Evolutionary conservation across 345 rosid species (phyloP), one percentile per base, ranked within the genome.

Genomic region (Eutrema japonicum): DNA sequence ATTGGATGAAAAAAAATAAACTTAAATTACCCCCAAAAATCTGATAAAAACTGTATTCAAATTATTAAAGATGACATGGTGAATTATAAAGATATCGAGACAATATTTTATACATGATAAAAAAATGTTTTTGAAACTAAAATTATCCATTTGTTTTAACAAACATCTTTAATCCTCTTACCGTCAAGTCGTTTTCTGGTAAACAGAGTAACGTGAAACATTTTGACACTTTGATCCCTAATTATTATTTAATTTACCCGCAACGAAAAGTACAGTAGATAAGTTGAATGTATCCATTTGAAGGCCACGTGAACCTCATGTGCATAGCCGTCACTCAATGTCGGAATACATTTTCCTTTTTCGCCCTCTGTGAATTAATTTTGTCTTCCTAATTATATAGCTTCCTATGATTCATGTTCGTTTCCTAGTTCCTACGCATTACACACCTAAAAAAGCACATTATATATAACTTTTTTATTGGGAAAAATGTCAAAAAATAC

Each of bases 251-350:
- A 37, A n/a, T 30, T 14, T 29, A 30, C 60, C 35, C 18, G 53
- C 66, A 37, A 55, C 18, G 47, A 54, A 22, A 69, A 10, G 56
- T 45, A 11, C 37, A 54, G 56, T 40, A 49, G 26, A 59, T 60
- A 58, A 49, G 68, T 13, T 67, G 68, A 59, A 74, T 61, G 43
- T 42, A 68, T 37, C 18, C 27, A 18, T 54, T 64, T 0, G 66
- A 38, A 32, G 60, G 6, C 66, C 75, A 63, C 76, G 67, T 70
- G 72, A 64, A 45, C 29, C 14, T 64, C 76, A 63, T 76, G 71
- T 70, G 80, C 27, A 47, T 64, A 57, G 76, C 71, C 80, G 76
- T 70, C 76, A 64, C 62, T 70, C 66, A 32, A 10, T 77, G 76
- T 70, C 76, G 76, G 66, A 49, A 56, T 64, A 30, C 38, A 53